Evolutionary conservation across 176 grass and related monocot genomes (phyloP).

Genomic region (Oryza glaberrima): DNA sequence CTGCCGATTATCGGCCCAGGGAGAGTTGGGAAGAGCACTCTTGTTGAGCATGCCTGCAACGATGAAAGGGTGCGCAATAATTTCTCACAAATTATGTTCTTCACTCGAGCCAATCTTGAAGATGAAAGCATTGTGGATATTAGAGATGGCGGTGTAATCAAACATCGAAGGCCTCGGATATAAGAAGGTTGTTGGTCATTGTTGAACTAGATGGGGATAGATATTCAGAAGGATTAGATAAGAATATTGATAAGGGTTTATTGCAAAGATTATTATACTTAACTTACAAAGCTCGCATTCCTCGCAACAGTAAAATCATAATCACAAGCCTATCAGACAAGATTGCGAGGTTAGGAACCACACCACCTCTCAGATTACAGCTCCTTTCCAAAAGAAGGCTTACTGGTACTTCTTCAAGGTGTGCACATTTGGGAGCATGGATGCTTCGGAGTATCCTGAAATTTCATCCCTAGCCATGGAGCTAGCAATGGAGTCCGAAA

Average conservation of each 20-base stretch:
- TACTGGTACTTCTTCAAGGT: constrained; percentile 28
- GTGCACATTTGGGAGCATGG: constrained; percentile 20
- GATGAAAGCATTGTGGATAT: background rate
- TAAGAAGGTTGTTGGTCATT: constrained; percentile 13
- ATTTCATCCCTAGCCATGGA: background rate
- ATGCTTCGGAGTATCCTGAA: background rate
- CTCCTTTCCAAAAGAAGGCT: background rate
- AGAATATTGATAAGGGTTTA: background rate
- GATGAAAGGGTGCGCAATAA: constrained; percentile 1
- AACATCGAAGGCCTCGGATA: background rate
- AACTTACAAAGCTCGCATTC: background rate
- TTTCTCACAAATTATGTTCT: background rate
- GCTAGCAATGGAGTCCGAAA: background rate
- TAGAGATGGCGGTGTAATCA: background rate
- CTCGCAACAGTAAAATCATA: constrained; percentile 34
- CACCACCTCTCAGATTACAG: background rate
- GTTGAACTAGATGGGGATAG: background rate
- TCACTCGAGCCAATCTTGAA: background rate
- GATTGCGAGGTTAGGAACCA: background rate
- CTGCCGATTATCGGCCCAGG: background rate
- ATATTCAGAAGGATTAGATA: background rate
- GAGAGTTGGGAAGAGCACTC: constrained; percentile 36
- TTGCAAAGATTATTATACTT: background rate
- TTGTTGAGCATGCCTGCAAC: constrained; percentile 23
- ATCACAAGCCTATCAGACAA: background rate